Percentiles rank a stretch among this genome's conserved stretches.
These are phyloP conservation scores for Penicillium taxi DNA, from an alignment of 495 filamentous ascomycete species.

Conservation along the genomic window DNA sequence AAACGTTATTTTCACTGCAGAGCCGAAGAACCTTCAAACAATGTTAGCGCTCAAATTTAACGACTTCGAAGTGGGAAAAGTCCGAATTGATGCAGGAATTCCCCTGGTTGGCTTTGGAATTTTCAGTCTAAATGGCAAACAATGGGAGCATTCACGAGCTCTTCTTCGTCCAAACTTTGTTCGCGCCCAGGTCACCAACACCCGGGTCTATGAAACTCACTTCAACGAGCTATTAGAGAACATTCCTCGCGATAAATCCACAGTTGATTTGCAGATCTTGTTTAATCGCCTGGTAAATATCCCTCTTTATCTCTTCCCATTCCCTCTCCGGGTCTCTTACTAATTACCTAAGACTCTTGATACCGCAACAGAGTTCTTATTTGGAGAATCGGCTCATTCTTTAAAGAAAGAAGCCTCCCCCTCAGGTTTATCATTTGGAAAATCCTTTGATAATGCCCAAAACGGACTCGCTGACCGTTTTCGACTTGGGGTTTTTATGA, in stretches of 20 bases:
- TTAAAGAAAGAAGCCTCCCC: conserved; percentile 17
- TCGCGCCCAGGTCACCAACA: conserved; percentile 51
- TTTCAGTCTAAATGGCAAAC: conserved; percentile 58
- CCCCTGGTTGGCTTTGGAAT: conserved; percentile 61
- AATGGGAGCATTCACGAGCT: conserved; percentile 58
- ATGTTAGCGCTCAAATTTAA: conserved; percentile 29
- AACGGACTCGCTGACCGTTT: not conserved
- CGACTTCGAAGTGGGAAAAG: conserved; percentile 46
- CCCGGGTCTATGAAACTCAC: conserved; percentile 53
- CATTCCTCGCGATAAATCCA: conserved; percentile 39
- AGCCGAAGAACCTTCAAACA: conserved; percentile 7
- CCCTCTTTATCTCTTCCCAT: too few relatives aligned
- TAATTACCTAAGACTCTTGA: conserved; percentile 51
- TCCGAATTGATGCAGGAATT: conserved; percentile 38
- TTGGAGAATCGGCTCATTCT: conserved; percentile 48
- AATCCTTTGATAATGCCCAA: not conserved
- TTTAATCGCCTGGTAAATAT: conserved; percentile 40
- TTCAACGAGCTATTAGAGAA: conserved; percentile 41
- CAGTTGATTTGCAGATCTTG: conserved; percentile 54
- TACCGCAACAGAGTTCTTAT: conserved; percentile 64
- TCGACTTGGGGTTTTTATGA: not conserved
- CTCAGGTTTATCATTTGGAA: not conserved
- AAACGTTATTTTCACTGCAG: not conserved
- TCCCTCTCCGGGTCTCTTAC: too few relatives aligned
- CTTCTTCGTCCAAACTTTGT: conserved; percentile 58